phyloP scores from a whole-genome alignment of 2,329 filamentous ascomycete genomes.

The Pseudogymnoascus sp. region DNA sequence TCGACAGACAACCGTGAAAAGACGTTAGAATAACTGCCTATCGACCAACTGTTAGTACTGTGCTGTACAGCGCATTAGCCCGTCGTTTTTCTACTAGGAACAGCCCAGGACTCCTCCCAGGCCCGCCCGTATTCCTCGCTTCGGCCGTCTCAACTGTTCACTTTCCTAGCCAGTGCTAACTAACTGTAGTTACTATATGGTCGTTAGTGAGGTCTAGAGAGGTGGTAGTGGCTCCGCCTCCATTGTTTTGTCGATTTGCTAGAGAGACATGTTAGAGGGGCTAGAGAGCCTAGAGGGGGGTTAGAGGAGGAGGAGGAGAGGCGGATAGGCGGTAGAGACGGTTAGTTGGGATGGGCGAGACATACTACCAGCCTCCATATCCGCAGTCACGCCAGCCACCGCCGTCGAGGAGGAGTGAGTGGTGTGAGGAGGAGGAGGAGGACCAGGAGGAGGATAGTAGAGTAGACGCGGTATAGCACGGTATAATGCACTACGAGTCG shows the following conservation, averaged over 20 bases:
- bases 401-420: background rate
- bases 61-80: background rate
- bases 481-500: background rate
- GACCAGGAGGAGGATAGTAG: background rate
- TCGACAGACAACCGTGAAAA: background rate
- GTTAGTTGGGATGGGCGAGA: no score
- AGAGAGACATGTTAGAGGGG: background rate
- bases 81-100: background rate
- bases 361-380: background rate
- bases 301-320: background rate
- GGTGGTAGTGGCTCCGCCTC: background rate
- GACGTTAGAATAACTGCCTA: background rate
- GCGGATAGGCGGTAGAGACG: background rate
- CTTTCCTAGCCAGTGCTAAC: background rate
- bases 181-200: background rate
- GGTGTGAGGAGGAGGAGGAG: background rate
- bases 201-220: background rate
- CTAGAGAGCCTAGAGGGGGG: background rate
- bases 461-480: background rate
- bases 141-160: background rate
- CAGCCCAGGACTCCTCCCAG: background rate
- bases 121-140: background rate
- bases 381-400: background rate
- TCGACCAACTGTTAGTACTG: background rate
- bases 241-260: background rate